Evolutionary conservation across 2,329 filamentous ascomycete species (phyloP), one percentile per base, ranked within the genome.

Genomic region (Plectosphaerella plurivora): DNA sequence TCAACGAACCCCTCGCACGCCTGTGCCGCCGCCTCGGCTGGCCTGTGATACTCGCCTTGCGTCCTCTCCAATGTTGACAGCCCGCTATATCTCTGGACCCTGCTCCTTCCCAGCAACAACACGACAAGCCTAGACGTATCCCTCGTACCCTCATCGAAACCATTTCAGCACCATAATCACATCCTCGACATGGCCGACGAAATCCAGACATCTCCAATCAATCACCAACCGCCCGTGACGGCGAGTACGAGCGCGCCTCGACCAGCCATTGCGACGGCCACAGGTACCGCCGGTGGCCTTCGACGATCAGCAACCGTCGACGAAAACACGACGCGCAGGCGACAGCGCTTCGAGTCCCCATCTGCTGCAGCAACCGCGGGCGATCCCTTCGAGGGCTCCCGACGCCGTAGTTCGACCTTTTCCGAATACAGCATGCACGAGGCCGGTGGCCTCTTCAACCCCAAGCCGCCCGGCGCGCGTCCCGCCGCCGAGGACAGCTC

Each of bases 361-460:
- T 12, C 16, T n/a, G 20, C 47, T 10, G 8, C 46, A 18, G 20
- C 47, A 37, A n/a, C 48, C 20, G 22, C n/a, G 3, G 15, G 37
- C n/a, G 48, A 44, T 10, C 61, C 65, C 8, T 59, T 64, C 35
- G 59, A 62, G 20, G 59, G 56, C 47, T 53, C 59, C 24, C 79
- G 82, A 25, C 82, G 89, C 51, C 82, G 89, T 56, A 89, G 87
- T 71, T 94, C 90, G 36, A 84, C 84, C 47, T 82, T 95, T 56
- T 94, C 90, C 25, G 88, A 92, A 61, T 86, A 81, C 61, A 88
- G 88, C 57, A 64, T 90, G 14, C 83, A 77, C 52, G 87, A 89
- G 67, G 84, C 84, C 41, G 81, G 82, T 18, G 87, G 89, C 58
- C 73, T 94, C 24, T 72, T 93, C 75, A 65, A 86, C 70, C 71